These are phyloP conservation scores for Aspergillus transmontanensis DNA, from an alignment of 2,329 filamentous ascomycete genomes.

Conservation along the genomic window DNA sequence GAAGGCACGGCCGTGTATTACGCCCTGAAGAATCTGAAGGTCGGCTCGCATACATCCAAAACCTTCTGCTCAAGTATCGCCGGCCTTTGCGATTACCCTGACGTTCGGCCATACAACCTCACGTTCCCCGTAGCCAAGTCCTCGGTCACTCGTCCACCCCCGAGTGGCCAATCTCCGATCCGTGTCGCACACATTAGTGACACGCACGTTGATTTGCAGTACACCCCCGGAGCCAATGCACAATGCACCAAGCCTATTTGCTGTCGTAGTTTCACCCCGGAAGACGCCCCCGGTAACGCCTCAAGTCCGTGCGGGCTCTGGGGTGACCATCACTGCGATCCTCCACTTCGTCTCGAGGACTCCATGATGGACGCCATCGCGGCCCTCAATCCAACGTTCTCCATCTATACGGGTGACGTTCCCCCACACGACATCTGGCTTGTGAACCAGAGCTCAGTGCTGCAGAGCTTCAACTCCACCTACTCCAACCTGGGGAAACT, in stretches of 20 bases:
- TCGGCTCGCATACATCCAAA: constrained; percentile 54
- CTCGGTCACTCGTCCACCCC: constrained; percentile 40
- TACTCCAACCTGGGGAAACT: constrained; percentile 52
- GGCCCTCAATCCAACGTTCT: constrained; percentile 52
- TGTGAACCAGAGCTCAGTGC: constrained; percentile 35
- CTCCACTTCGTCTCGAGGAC: constrained; percentile 53
- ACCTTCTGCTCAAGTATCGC: constrained; percentile 57
- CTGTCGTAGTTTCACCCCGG: constrained; percentile 55
- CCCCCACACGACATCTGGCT: constrained; percentile 54
- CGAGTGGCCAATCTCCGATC: constrained; percentile 52
- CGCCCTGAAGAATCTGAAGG: constrained; percentile 49
- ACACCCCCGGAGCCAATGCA: constrained; percentile 56
- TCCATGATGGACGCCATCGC: constrained; percentile 53
- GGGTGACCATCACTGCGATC: constrained; percentile 58
- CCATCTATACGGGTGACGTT: constrained; percentile 64
- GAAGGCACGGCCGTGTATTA: constrained; percentile 59
- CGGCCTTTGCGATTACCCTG: constrained; percentile 57
- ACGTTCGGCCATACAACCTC: constrained; percentile 47
- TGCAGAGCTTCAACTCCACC: constrained; percentile 45
- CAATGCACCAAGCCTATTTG: constrained; percentile 63
- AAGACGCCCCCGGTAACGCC: constrained; percentile 53
- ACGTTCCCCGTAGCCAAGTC: constrained; percentile 49
- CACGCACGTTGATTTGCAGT: constrained; percentile 61
- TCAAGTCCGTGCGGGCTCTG: constrained; percentile 54
- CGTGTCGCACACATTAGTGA: constrained; percentile 63